Evolutionary conservation across 495 filamentous ascomycete genomes (phyloP), one percentile per base, ranked within the genome.

Genomic region (Lasiosphaeriaceae sp.): DNA sequence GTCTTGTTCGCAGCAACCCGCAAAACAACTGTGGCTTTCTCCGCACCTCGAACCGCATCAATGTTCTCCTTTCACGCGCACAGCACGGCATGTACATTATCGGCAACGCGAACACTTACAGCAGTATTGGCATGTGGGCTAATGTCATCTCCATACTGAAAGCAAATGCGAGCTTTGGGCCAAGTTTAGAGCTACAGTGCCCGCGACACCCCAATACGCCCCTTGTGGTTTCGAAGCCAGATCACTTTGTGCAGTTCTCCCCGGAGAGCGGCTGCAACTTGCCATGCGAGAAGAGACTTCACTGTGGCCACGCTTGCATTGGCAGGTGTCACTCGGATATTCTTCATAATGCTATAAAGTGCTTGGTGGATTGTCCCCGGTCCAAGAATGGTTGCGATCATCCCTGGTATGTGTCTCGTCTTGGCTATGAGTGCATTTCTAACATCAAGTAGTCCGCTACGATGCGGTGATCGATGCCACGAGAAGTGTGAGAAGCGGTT

Each of bases 61-160:
- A 96, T 60, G 90, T 94, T 0, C 74, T 92, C 0, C 72, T 93
- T 9, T 83, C 76, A 31, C 84, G 90, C 8, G 90, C 89, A 7
- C 75, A 84, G 63, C 83, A 96, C 65, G 89, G 90, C 7, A 90
- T 95, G 86, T 96, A 90, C 66, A 82, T 96, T 50, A 84, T 94
- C 47, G 89, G 90, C 12, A 91, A 92, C 63, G 68, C 80, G 2
- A 65, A 74, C 29, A 86, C 88, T 0, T 84, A 77, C 16, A 57
- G 41, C 1, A 63, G 71, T 37, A 77, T 92, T 3, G 57, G 64
- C 0, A 92, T 94, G 87, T 96, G 90, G 90, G 70, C 63, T 2
- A 54, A 87, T 3, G 82, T 94, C 7, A 64, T 88, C 22, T 57
- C 68, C 0, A 83, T 87, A 14, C 57, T 93, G 7, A 26, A 56